These are phyloP conservation scores for Pezicula radicicola DNA, from an alignment of 2,329 filamentous ascomycete species.

Conservation along the genomic window DNA sequence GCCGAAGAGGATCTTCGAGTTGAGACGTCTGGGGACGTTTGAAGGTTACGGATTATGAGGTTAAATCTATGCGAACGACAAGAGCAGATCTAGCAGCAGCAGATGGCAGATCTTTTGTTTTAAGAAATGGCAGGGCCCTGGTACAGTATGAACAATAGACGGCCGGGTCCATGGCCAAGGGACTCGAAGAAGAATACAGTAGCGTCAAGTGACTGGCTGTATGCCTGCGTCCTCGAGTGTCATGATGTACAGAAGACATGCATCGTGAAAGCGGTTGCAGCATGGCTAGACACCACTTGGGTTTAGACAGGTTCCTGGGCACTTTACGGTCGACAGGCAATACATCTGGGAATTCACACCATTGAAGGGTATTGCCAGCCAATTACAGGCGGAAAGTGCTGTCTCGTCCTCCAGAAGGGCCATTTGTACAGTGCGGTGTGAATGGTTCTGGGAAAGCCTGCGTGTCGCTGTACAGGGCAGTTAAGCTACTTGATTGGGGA, in stretches of 20 bases:
- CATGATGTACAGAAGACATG: constrained; percentile 5
- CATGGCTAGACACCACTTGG: background rate
- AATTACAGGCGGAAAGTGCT: too few species aligned
- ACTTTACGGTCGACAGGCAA: constrained; percentile 1
- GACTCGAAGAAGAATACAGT: too few species aligned
- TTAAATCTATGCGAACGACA: constrained; percentile 1
- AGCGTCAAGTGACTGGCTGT: background rate
- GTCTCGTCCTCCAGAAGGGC: too few species aligned
- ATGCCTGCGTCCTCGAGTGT: background rate
- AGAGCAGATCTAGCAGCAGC: constrained; percentile 9
- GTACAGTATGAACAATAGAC: background rate
- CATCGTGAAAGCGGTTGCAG: background rate
- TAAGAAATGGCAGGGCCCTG: constrained; percentile 16
- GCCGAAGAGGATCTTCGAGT: constrained; percentile 17
- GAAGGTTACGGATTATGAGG: constrained; percentile 11
- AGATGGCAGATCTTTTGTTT: constrained; percentile 25
- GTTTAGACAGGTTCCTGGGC: background rate
- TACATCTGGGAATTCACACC: constrained; percentile 3
- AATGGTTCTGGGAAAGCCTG: too few species aligned
- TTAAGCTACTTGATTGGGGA: too few species aligned
- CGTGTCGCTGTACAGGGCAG: too few species aligned
- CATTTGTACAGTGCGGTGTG: too few species aligned
- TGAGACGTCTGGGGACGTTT: constrained; percentile 25
- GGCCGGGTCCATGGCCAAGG: background rate
- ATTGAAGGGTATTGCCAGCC: too few species aligned